Evolutionary conservation across 225 moss, liverwort and hornwort species (phyloP), one percentile per base, ranked within the genome.

Genomic region (Marchantia paleacea): DNA sequence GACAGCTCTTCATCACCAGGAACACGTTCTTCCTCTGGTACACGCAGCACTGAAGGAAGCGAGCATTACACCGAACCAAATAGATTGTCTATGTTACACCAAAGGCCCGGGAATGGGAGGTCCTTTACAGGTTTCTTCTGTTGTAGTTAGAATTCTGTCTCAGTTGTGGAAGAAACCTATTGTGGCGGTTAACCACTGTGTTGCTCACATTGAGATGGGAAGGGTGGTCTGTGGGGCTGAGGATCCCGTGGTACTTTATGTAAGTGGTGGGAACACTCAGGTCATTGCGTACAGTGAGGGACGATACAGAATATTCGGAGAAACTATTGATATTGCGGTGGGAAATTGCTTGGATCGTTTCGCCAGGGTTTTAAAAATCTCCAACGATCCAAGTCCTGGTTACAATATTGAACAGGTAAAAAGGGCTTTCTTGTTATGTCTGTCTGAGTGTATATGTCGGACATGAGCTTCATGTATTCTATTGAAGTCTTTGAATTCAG

Each of bases 71-170:
- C 82, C 90, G 9, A 87, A 86, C 12, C 77, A 82, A 1, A 88
- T 97, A 55, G 95, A 93, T 30, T 95, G 95, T 75, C 74, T 97
- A 58, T 91, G 93, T 68, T 97, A 97, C 62, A 97, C 97, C 20
- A 97, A 95, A 75, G 97, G 97, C 0, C 97, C 95, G 7, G 95
- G 95, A 58, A 97, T 97, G 97, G 95, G 97, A n/a, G 95, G 92
- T 11, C 97, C 97, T 20, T 64, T 97, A 90, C 97, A 95, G 83
- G 93, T 93, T 55, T 95, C 95, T 3, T 95, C 97, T 7, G 88
- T 93, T 7, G 97, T 97, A 22, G 91, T 94, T 20, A 84, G 97
- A 83, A 66, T 97, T n/a, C 82, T 97, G 76, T 88, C 95, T 14
- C 92, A 91, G 83, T 54, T 97, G 20, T 97, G 97, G 97, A 82